Conservation (phyloP, 2,329 filamentous ascomycete species). For the Phoma herbarum region DNA sequence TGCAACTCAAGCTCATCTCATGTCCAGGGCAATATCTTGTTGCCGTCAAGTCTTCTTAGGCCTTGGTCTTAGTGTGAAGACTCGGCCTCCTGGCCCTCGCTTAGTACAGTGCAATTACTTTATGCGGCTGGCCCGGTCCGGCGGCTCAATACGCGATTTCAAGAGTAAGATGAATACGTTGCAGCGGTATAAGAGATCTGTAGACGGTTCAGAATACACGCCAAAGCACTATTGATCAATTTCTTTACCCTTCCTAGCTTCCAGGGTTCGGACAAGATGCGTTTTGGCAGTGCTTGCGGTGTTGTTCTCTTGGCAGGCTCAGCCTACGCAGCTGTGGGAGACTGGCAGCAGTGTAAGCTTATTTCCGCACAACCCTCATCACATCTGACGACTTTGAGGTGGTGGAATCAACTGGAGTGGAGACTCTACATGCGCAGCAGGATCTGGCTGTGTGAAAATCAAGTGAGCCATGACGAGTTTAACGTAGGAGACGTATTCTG, state of each 20-base stretch:
- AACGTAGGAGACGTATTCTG: neutral
- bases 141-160: slow-evolving; percentile 4
- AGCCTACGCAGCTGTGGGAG: slow-evolving; percentile 36
- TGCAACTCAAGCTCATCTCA: neutral
- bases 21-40: neutral
- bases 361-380: no score
- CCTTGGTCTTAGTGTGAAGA: neutral
- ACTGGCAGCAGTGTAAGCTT: slow-evolving; percentile 51
- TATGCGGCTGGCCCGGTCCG: slow-evolving; percentile 19
- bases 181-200: slow-evolving; percentile 11
- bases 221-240: neutral
- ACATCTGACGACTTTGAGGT: slow-evolving; percentile 28
- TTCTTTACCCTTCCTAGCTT: neutral
- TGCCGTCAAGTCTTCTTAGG: neutral
- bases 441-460: slow-evolving; percentile 43
- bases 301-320: slow-evolving; percentile 37
- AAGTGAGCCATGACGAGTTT: slow-evolving; percentile 31
- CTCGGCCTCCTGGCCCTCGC: slow-evolving; percentile 1
- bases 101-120: slow-evolving; percentile 22
- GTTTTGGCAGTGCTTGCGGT: slow-evolving; percentile 26
- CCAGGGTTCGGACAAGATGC: slow-evolving; percentile 29
- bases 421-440: slow-evolving; percentile 36
- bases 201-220: no score
- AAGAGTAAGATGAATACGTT: neutral
- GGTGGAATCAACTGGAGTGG: slow-evolving; percentile 42